These are phyloP conservation scores for Veloboletus limbatus DNA, from an alignment of 1,284 basidiomycete genomes.

Conservation along the genomic window DNA sequence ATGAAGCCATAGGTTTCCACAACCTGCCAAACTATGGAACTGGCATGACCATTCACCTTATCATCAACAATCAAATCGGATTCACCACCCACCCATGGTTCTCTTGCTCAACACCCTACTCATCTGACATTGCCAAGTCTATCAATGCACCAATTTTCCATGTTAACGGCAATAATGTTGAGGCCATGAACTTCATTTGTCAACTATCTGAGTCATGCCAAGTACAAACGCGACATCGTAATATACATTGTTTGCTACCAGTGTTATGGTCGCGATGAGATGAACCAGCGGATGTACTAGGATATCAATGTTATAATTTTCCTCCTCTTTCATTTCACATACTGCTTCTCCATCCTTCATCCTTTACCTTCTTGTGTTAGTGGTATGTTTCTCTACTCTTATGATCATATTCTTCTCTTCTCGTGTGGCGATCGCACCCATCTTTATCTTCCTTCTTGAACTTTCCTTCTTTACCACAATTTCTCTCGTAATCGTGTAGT, in stretches of 20 bases:
- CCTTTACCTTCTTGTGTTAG: too few relatives aligned
- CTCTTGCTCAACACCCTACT: conserved; percentile 96
- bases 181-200: conserved; percentile 98
- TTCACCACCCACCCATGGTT: conserved; percentile 99
- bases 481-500: too few relatives aligned
- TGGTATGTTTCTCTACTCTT: too few relatives aligned
- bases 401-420: too few relatives aligned
- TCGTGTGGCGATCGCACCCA: too few relatives aligned
- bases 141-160: conserved; percentile 99
- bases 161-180: conserved; percentile 98
- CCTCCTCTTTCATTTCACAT: too few relatives aligned
- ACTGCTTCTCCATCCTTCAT: too few relatives aligned
- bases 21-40: conserved; percentile 95
- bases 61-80: conserved; percentile 99
- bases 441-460: too few relatives aligned
- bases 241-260: conserved; percentile 99
- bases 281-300: conserved; percentile 99
- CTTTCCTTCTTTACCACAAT: too few relatives aligned
- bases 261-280: conserved; percentile 98
- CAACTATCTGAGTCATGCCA: conserved; percentile 95
- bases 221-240: conserved; percentile 99
- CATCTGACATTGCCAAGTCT: conserved; percentile 98
- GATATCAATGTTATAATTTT: too few relatives aligned
- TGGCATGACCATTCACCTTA: conserved; percentile 96
- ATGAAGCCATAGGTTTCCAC: conserved; percentile 99